phyloP scores from a whole-genome alignment of 805 yeast genomes.

The Lachancea lanzarotensis region DNA sequence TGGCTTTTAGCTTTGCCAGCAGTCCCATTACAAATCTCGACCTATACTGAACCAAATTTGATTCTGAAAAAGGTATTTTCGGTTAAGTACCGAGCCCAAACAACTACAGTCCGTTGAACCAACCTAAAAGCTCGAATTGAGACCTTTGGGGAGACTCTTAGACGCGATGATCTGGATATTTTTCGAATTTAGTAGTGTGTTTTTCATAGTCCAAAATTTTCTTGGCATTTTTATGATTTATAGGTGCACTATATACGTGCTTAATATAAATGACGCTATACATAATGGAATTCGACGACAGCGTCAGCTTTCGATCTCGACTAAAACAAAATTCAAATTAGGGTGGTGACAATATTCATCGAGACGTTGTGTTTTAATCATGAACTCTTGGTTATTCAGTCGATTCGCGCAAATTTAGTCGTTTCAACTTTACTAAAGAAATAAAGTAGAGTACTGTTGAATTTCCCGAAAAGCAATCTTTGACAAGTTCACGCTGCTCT shows the following conservation, averaged over 20 bases:
- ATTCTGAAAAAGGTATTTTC: background rate
- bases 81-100: background rate
- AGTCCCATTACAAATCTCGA: constrained; percentile 4
- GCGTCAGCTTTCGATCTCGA: too few species aligned
- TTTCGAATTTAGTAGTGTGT: background rate
- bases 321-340: too few species aligned
- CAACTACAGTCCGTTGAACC: background rate
- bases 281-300: too few species aligned
- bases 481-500: too few species aligned
- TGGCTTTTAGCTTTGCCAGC: constrained; percentile 3
- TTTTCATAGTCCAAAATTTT: constrained; percentile 1
- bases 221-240: background rate
- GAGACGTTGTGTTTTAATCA: too few species aligned
- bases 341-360: too few species aligned
- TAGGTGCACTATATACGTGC: background rate
- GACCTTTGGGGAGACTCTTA: background rate
- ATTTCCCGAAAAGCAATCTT: too few species aligned
- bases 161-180: background rate
- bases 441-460: too few species aligned
- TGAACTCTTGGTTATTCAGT: too few species aligned
- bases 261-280: too few species aligned
- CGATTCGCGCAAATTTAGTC: too few species aligned
- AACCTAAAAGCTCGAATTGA: background rate
- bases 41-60: background rate
- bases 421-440: too few species aligned